Conservation (phyloP, 2,329 filamentous ascomycete species). For the Penicillium sp. region DNA sequence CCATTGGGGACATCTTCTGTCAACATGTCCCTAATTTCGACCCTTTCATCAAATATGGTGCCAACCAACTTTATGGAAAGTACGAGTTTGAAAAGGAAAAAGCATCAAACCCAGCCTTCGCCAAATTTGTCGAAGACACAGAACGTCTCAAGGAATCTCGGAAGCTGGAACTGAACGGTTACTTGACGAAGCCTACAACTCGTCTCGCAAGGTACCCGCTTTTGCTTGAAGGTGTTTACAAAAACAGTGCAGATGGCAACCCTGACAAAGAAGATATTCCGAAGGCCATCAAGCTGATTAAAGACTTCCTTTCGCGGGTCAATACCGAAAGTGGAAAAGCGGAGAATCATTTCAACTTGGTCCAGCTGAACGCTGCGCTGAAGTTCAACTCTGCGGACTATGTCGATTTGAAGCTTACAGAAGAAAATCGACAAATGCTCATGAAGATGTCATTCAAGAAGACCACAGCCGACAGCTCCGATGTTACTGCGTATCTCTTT, state of each 20-base stretch:
- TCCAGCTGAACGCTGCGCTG: constrained; percentile 85
- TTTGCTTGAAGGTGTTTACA: constrained; percentile 84
- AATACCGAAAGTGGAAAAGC: constrained; percentile 95
- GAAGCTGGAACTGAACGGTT: constrained; percentile 95
- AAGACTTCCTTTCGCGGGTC: constrained; percentile 80
- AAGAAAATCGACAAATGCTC: constrained; percentile 86
- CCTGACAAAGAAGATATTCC: constrained; percentile 90
- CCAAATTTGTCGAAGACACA: constrained; percentile 92
- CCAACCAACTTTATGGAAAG: constrained; percentile 93
- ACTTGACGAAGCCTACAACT: constrained; percentile 95
- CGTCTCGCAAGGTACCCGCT: constrained; percentile 90
- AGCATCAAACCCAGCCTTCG: constrained; percentile 76
- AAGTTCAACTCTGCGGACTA: constrained; percentile 87
- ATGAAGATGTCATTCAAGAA: constrained; percentile 96
- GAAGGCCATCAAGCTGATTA: constrained; percentile 80
- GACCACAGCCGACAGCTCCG: constrained; percentile 77
- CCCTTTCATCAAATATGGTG: constrained; percentile 94
- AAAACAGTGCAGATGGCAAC: constrained; percentile 84
- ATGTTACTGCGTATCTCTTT: constrained; percentile 93
- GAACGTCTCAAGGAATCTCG: constrained; percentile 93
- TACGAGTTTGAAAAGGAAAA: constrained; percentile 98
- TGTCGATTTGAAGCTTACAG: constrained; percentile 90
- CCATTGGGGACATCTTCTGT: constrained; percentile 90
- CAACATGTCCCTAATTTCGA: constrained; percentile 90
- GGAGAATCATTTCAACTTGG: constrained; percentile 94